Base-by-base conservation (phyloP, 1,284 basidiomycete species). In the Paramarasmius palmivorus region DNA sequence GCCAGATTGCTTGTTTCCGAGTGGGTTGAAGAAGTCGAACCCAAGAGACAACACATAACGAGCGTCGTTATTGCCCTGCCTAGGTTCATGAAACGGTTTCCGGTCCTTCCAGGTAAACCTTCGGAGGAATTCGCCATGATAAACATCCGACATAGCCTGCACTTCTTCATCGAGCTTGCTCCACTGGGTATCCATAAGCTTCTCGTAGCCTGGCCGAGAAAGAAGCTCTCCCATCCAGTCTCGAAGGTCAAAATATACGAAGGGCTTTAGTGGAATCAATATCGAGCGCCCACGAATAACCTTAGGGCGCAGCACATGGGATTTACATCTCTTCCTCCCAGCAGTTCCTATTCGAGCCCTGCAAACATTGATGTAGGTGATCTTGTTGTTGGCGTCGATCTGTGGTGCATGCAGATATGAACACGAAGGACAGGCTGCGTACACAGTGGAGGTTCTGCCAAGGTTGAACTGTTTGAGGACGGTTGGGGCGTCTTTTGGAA, bases 1-100 rank as follows among this genome's bases (percentile, higher is more conserved):
- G 4, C 62, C 64, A 25, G 50, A 52, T 32, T 50, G 32, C 39
- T 64, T 61, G 51, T 61, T 63, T 17, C 46, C 40, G 19, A 39
- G 56, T 17, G 65, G 65, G 38, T 67, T 65, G 46, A 65, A 65
- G 34, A 51, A 47, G 39, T 66, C 64, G 15, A 61, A 48, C 17
- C 52, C 56, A 6, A 65, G 41, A 44, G 55, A 60, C 52, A 60
- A 65, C 5, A 58, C 49, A 12, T 47, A 50, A 10, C 48, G 55
- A 17, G 37, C 22, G 37, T 64, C 54, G 7, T 26, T 22, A 2
- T 14, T 3, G 36, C 17, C 17, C 36, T 37, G 36, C 3, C 36
- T 2, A 17, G 36, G 36, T 14, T 37, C 4, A 37, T 14, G 14
- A 17, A 37, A 37, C 14, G 17, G 36, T 17, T 37, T 37, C 4